Evolutionary conservation across 495 filamentous ascomycete species (phyloP).

Genomic region (Xylaria bambusicola): DNA sequence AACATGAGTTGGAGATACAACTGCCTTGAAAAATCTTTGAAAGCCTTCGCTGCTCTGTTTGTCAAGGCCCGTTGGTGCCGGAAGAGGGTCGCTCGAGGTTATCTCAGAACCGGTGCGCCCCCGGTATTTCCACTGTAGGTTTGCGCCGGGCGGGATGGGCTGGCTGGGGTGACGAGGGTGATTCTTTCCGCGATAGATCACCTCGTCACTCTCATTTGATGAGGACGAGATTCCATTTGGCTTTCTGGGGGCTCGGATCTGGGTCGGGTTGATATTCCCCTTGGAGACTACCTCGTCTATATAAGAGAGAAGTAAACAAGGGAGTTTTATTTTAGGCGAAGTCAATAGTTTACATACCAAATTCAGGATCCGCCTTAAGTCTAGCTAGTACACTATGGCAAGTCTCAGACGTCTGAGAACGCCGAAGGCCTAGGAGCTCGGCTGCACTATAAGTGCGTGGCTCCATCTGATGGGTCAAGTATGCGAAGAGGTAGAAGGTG

Average conservation of each 20-base stretch:
- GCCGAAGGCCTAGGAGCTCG: constrained; percentile 41
- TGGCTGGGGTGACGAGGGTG: constrained; percentile 5
- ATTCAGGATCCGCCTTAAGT: constrained; percentile 32
- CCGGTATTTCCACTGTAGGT: constrained; percentile 43
- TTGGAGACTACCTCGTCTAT: constrained; percentile 24
- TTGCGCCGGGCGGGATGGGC: constrained; percentile 5
- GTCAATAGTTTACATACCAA: constrained; percentile 31
- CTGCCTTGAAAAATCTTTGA: constrained; percentile 56
- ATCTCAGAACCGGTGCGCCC: constrained; percentile 43
- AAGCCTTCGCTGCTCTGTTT: constrained; percentile 57
- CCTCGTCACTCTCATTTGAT: constrained; percentile 26
- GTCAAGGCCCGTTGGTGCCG: constrained; percentile 45
- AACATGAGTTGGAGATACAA: constrained; percentile 56
- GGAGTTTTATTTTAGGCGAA: no score
- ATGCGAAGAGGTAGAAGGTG: constrained; percentile 38
- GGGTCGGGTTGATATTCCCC: constrained; percentile 11
- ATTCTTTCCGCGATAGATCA: constrained; percentile 28
- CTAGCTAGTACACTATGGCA: constrained; percentile 13
- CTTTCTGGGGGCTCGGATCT: constrained; percentile 18
- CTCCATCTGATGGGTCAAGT: constrained; percentile 35
- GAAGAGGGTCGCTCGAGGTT: constrained; percentile 40
- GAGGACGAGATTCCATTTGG: constrained; percentile 25
- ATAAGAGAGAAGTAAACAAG: not conserved
- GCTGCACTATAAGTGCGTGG: constrained; percentile 35
- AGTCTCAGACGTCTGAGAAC: not conserved